A percentile compares a stretch with the other conserved stretches of the same genome.
phyloP scores from a whole-genome alignment of 352 stramenopile species.

The Globisporangium emineosum region DNA sequence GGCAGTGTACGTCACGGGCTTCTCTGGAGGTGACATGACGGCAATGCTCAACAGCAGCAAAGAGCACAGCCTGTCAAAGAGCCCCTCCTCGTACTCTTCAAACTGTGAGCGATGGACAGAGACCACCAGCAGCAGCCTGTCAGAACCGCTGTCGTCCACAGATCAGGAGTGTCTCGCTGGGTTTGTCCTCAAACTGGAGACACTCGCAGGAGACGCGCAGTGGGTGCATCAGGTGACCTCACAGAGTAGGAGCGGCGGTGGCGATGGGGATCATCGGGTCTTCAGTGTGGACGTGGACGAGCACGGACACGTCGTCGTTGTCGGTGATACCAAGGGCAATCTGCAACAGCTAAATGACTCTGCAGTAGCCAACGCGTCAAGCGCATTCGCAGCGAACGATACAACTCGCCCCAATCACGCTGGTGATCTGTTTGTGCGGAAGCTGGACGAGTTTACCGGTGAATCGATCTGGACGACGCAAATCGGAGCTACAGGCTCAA shows the following conservation, averaged over 20 bases:
- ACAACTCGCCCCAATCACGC: too few relatives aligned
- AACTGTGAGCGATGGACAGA: slow-evolving; percentile 2
- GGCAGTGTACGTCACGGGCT: slow-evolving; percentile 10
- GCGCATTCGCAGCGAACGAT: neutral
- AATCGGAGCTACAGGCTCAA: neutral
- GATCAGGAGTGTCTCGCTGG: slow-evolving; percentile 13
- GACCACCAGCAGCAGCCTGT: neutral
- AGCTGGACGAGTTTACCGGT: slow-evolving; percentile 17
- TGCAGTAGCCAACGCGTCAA: neutral
- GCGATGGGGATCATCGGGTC: slow-evolving; percentile 15
- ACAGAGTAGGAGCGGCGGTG: neutral
- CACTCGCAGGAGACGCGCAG: neutral
- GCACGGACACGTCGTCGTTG: slow-evolving; percentile 13
- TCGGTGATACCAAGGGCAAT: slow-evolving; percentile 25
- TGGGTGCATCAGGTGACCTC: slow-evolving; percentile 16
- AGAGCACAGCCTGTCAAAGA: neutral
- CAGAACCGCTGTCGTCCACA: neutral
- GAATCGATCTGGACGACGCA: slow-evolving; percentile 21
- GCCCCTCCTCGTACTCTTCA: neutral
- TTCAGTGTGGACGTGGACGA: slow-evolving; percentile 21
- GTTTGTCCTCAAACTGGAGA: slow-evolving; percentile 20
- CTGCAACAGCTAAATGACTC: neutral
- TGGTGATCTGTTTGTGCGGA: slow-evolving; percentile 25
- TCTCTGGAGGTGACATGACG: slow-evolving; percentile 7
- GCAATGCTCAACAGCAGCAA: too few relatives aligned